Evolutionary conservation across 2,329 filamentous ascomycete species (phyloP).

Genomic region (Chalara sp.): DNA sequence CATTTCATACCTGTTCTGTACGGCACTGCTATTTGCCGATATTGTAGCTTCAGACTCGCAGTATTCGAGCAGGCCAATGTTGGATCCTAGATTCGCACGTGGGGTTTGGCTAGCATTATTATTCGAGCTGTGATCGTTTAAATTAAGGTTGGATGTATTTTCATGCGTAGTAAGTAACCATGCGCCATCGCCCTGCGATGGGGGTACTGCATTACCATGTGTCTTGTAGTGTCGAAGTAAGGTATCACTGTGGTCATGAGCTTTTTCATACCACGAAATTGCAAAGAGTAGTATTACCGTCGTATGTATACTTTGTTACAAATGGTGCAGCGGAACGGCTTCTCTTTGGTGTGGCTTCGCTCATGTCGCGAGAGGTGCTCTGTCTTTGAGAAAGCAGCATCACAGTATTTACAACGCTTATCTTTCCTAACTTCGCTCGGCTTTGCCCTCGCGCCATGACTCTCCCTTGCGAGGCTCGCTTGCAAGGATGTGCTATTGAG

Average conservation of each 20-base stretch:
- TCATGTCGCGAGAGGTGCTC: constrained; percentile 28
- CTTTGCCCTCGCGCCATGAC: too few species aligned
- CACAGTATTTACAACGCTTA: constrained; percentile 1
- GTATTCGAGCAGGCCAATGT: background rate
- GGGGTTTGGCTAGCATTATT: background rate
- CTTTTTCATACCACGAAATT: background rate
- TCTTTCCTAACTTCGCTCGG: background rate
- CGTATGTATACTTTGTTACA: constrained; percentile 23
- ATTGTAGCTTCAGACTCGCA: background rate
- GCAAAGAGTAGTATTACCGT: constrained; percentile 13
- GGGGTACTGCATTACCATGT: background rate
- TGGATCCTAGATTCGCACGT: background rate
- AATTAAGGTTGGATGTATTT: background rate
- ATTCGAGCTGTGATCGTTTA: background rate
- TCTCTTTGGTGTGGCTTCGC: constrained; percentile 28
- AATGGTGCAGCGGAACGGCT: constrained; percentile 22
- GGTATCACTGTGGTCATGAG: background rate
- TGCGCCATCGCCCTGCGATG: background rate
- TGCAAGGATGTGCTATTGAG: too few species aligned
- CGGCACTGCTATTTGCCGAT: too few species aligned
- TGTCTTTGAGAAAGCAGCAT: constrained; percentile 22
- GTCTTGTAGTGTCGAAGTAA: constrained; percentile 4
- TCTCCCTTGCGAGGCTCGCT: too few species aligned
- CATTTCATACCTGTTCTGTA: too few species aligned
- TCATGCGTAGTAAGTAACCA: background rate